A percentile compares a stretch with the other conserved stretches of the same genome.
Evolutionary conservation across 805 yeast species (phyloP).

Genomic region (Candida anglica): DNA sequence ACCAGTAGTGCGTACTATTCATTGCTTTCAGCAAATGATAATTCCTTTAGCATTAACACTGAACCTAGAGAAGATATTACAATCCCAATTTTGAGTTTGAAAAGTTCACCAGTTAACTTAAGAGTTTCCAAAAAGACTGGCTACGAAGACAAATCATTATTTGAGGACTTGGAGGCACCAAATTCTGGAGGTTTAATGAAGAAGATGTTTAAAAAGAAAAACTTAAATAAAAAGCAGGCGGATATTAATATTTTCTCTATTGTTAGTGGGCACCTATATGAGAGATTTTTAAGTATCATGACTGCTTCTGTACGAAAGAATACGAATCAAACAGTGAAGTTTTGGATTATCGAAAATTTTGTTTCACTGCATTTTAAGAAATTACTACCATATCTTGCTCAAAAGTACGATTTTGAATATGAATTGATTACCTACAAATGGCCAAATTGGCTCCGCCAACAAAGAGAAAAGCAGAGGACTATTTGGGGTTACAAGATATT

Average conservation of each 20-base stretch:
- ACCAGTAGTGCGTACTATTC: slow-evolving; percentile 10
- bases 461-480: slow-evolving; percentile 71
- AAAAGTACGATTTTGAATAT: slow-evolving; percentile 58
- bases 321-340: slow-evolving; percentile 56
- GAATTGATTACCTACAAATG: slow-evolving; percentile 83
- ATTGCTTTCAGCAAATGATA: slow-evolving; percentile 36
- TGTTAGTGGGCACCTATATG: slow-evolving; percentile 80
- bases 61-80: slow-evolving; percentile 14
- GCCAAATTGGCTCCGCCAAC: slow-evolving; percentile 87
- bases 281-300: slow-evolving; percentile 73
- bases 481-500: slow-evolving; percentile 88
- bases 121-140: slow-evolving; percentile 34
- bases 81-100: slow-evolving; percentile 38
- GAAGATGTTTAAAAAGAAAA: slow-evolving; percentile 6
- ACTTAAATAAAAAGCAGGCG: slow-evolving; percentile 36
- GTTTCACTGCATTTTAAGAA: slow-evolving; percentile 66
- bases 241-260: slow-evolving; percentile 77
- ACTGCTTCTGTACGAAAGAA: slow-evolving; percentile 68
- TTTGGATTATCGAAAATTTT: slow-evolving; percentile 84
- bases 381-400: slow-evolving; percentile 57
- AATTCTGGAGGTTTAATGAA: slow-evolving; percentile 4
- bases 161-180: slow-evolving; percentile 8
- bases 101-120: slow-evolving; percentile 45
- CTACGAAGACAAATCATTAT: slow-evolving; percentile 8
- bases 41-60: slow-evolving; percentile 35